Conservation (phyloP, 1,284 basidiomycete genomes). For the Phellopilus nigrolimitatus region DNA sequence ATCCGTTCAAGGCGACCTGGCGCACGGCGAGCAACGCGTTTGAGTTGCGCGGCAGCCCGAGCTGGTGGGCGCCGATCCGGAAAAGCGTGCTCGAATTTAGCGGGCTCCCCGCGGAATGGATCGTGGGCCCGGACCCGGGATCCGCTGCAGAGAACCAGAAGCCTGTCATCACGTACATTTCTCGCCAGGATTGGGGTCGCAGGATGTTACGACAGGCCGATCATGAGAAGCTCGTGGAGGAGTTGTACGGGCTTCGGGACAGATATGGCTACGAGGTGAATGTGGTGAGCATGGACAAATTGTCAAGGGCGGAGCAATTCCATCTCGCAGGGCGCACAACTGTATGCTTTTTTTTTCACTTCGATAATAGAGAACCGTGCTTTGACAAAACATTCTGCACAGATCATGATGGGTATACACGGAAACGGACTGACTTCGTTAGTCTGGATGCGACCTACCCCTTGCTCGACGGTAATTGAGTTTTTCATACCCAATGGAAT, state of each 20-base stretch:
- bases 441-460: constrained; percentile 80
- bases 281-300: constrained; percentile 75
- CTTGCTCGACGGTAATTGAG: constrained; percentile 79
- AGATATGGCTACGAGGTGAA: constrained; percentile 80
- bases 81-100: constrained; percentile 69
- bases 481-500: constrained; percentile 85
- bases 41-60: constrained; percentile 60
- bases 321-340: constrained; percentile 74
- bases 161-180: constrained; percentile 84
- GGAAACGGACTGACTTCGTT: constrained; percentile 82
- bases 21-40: constrained; percentile 73
- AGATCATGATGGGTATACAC: constrained; percentile 88
- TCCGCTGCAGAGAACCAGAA: constrained; percentile 17
- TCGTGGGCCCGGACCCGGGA: constrained; percentile 28
- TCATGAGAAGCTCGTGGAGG: constrained; percentile 60
- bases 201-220: constrained; percentile 62
- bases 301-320: constrained; percentile 75
- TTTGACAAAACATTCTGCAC: not conserved
- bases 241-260: constrained; percentile 60
- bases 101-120: constrained; percentile 42
- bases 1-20: constrained; percentile 63
- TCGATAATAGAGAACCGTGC: not conserved
- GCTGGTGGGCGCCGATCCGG: constrained; percentile 81
- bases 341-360: constrained; percentile 37
- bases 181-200: constrained; percentile 78